These are phyloP conservation scores for Andrographis paniculata DNA, from an alignment of 305 asterid species.

Conservation along the genomic window DNA sequence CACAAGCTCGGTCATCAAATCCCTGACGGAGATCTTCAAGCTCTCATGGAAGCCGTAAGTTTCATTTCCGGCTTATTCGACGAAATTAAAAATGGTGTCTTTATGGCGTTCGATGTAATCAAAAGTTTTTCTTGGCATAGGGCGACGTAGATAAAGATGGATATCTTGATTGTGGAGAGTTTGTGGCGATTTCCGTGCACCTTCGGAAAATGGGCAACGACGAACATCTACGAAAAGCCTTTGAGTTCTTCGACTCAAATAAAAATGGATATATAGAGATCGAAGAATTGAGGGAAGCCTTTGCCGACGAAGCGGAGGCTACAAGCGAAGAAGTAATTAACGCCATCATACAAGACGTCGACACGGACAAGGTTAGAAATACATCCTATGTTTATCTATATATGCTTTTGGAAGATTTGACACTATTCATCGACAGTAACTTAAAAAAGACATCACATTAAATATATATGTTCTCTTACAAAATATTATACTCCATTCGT, in stretches of 20 bases:
- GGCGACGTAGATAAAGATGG: slow-evolving; percentile 53
- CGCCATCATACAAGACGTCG: slow-evolving; percentile 72
- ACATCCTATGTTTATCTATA: not conserved
- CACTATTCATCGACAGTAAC: too few species aligned
- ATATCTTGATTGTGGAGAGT: slow-evolving; percentile 38
- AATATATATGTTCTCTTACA: too few species aligned
- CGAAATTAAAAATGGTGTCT: too few species aligned
- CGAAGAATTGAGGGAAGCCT: slow-evolving; percentile 39
- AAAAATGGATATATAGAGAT: slow-evolving; percentile 41
- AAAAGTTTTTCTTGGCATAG: slow-evolving; percentile 20
- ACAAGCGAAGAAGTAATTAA: slow-evolving; percentile 56
- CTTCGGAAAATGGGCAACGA: slow-evolving; percentile 39
- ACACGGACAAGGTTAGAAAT: slow-evolving; percentile 58
- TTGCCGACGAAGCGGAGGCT: slow-evolving; percentile 45
- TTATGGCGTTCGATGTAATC: not conserved
- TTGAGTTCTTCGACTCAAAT: slow-evolving; percentile 35
- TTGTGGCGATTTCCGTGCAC: slow-evolving; percentile 50
- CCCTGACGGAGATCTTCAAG: slow-evolving; percentile 45
- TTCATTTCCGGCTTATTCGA: too few species aligned
- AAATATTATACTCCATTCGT: too few species aligned
- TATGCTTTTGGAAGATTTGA: too few species aligned
- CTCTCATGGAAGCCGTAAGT: slow-evolving; percentile 67
- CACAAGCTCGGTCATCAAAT: slow-evolving; percentile 61
- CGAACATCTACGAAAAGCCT: slow-evolving; percentile 42
- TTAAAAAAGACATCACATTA: too few species aligned